Percentiles rank a stretch among this genome's conserved stretches.
Conservation (phyloP, 148 eudicot species). For the Tetragonia tetragonoides region DNA sequence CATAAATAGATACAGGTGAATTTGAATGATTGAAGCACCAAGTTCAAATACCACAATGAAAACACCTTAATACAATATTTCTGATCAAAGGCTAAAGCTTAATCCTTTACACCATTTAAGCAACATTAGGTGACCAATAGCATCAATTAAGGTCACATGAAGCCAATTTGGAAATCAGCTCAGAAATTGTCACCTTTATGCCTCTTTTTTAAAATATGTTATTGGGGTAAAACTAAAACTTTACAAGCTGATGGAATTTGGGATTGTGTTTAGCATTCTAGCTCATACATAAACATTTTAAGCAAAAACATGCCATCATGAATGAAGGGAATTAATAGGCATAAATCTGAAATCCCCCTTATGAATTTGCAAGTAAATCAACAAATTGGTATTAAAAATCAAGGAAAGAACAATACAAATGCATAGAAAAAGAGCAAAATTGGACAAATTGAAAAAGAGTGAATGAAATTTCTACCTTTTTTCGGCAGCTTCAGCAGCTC, state of each 20-base stretch:
- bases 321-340: too few relatives aligned
- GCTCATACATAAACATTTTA: not conserved
- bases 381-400: not conserved
- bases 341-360: not conserved
- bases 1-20: not conserved
- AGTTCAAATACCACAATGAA: not conserved
- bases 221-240: too few relatives aligned
- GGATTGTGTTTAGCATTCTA: not conserved
- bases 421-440: not conserved
- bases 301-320: too few relatives aligned
- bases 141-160: not conserved
- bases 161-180: not conserved
- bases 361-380: not conserved
- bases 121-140: not conserved
- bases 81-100: not conserved
- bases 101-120: too few relatives aligned
- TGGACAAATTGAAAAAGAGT: not conserved
- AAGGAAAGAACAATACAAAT: too few relatives aligned
- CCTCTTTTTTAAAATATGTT: not conserved
- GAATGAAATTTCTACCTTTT: conserved; percentile 45
- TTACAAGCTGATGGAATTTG: not conserved
- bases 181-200: too few relatives aligned
- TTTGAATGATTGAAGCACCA: not conserved
- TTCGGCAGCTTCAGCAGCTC: conserved; percentile 89
- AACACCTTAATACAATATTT: too few relatives aligned